Conservation (phyloP, 2,329 filamentous ascomycete species). For the Monosporascus sp. region DNA sequence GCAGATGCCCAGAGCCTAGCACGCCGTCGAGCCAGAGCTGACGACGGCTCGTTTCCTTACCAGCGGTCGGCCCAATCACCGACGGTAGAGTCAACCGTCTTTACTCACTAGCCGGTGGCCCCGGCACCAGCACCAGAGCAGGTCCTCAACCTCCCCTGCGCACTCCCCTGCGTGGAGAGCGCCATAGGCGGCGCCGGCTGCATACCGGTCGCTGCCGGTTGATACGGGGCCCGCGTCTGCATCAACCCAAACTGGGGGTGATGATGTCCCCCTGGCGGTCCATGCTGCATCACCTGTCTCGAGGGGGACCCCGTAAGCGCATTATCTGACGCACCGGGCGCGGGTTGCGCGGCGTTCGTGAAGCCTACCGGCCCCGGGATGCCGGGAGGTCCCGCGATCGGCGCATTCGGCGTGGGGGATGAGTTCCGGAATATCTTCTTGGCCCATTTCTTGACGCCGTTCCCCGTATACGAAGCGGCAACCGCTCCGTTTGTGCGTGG, state of each 20-base stretch:
- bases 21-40: too few relatives aligned
- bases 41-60: neutral
- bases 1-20: too few relatives aligned
- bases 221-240: neutral
- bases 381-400: constrained; percentile 17
- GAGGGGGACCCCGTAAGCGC: too few relatives aligned
- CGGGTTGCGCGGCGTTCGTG: neutral
- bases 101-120: neutral
- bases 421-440: constrained; percentile 23
- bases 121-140: neutral
- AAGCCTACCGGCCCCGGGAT: constrained; percentile 13
- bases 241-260: too few relatives aligned
- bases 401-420: constrained; percentile 19
- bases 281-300: neutral
- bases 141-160: neutral
- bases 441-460: constrained; percentile 26
- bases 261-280: neutral
- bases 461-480: constrained; percentile 17
- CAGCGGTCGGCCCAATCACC: constrained; percentile 6
- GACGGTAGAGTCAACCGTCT: constrained; percentile 3
- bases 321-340: neutral
- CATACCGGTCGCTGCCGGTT: neutral
- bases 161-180: neutral
- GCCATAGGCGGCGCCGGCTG: neutral
- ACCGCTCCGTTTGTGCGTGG: constrained; percentile 1